Evolutionary conservation across 2,329 filamentous ascomycete genomes (phyloP).

Genomic region (Mollisia scopiformis): DNA sequence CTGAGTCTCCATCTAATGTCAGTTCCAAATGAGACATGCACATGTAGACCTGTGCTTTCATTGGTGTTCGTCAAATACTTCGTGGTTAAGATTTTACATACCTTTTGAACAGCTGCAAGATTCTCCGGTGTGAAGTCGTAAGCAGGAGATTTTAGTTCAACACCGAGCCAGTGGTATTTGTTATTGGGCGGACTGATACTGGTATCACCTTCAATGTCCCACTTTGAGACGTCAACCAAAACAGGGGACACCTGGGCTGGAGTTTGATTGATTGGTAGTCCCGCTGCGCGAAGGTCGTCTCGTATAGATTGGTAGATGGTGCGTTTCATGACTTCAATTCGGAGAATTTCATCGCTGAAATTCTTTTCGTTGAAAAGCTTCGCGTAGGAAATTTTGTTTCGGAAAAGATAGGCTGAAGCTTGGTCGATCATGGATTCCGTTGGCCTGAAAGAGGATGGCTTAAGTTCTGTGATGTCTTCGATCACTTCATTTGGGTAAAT

Average conservation of each 20-base stretch:
- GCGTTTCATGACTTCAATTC: neutral
- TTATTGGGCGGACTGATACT: neutral
- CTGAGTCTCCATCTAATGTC: slow-evolving; percentile 3
- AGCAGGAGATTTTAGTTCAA: neutral
- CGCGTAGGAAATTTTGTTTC: neutral
- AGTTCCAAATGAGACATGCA: slow-evolving; percentile 23
- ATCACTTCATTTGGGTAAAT: neutral
- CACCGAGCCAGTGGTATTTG: neutral
- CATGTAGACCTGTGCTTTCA: neutral
- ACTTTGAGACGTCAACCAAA: neutral
- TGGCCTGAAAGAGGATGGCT: neutral
- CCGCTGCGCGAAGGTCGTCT: neutral
- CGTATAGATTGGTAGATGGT: neutral
- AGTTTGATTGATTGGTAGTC: neutral
- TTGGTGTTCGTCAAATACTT: neutral
- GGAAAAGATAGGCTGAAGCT: neutral
- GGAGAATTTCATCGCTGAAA: neutral
- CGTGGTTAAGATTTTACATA: neutral
- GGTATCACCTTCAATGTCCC: neutral
- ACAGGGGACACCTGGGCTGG: too few species aligned
- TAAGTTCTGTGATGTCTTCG: neutral
- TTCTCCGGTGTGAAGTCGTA: neutral
- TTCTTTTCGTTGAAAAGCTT: neutral
- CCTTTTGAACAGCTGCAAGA: neutral
- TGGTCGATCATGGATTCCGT: neutral